Conservation (phyloP, 2,329 filamentous ascomycete genomes). For the Rutstroemia sp. region DNA sequence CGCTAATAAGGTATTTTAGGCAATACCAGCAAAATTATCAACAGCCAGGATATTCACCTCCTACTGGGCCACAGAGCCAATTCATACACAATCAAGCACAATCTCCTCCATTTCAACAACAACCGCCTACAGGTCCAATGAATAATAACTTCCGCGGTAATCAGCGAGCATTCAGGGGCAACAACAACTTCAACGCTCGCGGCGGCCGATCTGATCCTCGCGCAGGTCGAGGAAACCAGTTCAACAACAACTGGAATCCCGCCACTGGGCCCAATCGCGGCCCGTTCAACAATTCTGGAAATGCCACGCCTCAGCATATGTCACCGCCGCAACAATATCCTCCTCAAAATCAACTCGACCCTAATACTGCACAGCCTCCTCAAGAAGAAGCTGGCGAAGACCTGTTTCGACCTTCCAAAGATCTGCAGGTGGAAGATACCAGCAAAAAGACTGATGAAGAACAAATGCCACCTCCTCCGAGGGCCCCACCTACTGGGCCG, state of each 20-base stretch:
- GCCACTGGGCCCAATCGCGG: constrained; percentile 39
- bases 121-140: constrained; percentile 46
- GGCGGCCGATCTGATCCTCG: constrained; percentile 36
- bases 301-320: constrained; percentile 28
- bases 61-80: constrained; percentile 45
- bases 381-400: constrained; percentile 46
- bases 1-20: constrained; percentile 37
- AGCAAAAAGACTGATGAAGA: constrained; percentile 41
- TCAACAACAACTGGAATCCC: constrained; percentile 67
- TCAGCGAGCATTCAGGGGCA: constrained; percentile 54
- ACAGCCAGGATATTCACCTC: constrained; percentile 45
- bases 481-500: constrained; percentile 38
- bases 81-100: constrained; percentile 41
- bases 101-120: constrained; percentile 42
- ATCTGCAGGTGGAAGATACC: constrained; percentile 56
- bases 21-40: constrained; percentile 55
- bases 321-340: constrained; percentile 27
- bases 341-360: constrained; percentile 17
- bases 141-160: constrained; percentile 40
- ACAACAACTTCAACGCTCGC: constrained; percentile 46
- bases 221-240: constrained; percentile 46
- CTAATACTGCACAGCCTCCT: constrained; percentile 27
- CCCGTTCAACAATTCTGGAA: constrained; percentile 34
- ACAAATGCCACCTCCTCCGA: constrained; percentile 46
- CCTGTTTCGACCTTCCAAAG: constrained; percentile 56